Base-by-base conservation (phyloP, 208 protist genomes). In the Leishmania mexicana region DNA sequence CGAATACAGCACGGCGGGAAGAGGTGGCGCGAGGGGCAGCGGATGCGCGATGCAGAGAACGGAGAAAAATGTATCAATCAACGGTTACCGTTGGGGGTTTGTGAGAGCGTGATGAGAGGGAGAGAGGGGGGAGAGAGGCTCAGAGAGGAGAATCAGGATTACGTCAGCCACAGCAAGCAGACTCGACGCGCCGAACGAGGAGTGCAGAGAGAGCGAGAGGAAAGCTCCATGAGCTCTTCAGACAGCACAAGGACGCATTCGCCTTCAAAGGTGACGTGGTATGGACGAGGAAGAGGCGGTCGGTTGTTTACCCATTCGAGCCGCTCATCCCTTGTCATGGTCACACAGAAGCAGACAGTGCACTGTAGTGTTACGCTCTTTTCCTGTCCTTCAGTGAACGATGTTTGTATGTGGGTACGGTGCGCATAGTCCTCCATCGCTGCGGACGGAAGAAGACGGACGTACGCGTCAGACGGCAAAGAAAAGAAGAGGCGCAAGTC, bases 241-340 rank as follows among this genome's bases (percentile, higher is more conserved):
- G 31, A 38, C 28, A 31, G 31, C 31, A 68, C 31, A 35, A 17
- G 62, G 31, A 17, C 2, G 13, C 62, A 40, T 68, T 35, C 31
- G 3, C 15, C 31, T 31, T 68, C 15, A 79, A 58, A 83, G 88
- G 75, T 96, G 92, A 72, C 94, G 62, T 86, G 99, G 99, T 31
- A 62, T 62, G 15, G 28, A 35, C n/a, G 1, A 28, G 28, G 58
- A 64, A 64, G 58, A 64, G 28, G 11, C 28, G 28, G 58, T 28
- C 58, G 58, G 24, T 8, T 2, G 28, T 31, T 64, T 28, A 10
- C 6, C 8, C 58, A 31, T 35, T 31, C 28, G n/a, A 64, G 51
- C 10, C 13, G 10, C 58, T 13, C 28, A 28, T 64, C 19, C n/a
- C 8, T 64, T 64, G 58, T 64, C 10, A 0, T 28, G 58, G 2